Evolutionary conservation across 139 green algal genomes (phyloP).

Genomic region (Ettlia oleoabundans): DNA sequence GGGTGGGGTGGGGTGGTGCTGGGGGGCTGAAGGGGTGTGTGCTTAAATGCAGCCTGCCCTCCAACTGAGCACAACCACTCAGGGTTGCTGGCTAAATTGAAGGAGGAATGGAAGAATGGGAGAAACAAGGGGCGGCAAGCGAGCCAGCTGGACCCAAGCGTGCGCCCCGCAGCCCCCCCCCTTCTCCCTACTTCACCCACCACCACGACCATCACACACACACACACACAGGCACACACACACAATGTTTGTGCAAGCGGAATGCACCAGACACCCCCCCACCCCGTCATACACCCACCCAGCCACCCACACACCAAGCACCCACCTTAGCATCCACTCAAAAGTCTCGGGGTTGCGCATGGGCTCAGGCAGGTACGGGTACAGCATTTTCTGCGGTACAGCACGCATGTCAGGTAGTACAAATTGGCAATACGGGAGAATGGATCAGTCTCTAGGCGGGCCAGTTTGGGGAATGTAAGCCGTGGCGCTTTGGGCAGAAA

Average conservation of each 20-base stretch:
- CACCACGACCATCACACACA: not conserved
- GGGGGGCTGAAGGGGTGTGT: not conserved
- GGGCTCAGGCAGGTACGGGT: conserved; percentile 88
- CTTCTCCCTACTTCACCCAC: not conserved
- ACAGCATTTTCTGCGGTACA: conserved; percentile 87
- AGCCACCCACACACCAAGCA: not conserved
- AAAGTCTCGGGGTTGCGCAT: conserved; percentile 91
- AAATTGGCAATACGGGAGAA: too few species aligned
- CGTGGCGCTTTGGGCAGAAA: too few species aligned
- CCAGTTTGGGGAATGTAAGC: too few species aligned
- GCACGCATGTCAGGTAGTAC: too few species aligned
- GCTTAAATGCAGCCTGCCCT: not conserved
- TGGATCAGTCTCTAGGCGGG: too few species aligned
- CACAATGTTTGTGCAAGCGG: too few species aligned
- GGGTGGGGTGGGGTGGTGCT: not conserved
- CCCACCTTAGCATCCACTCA: conserved; percentile 84
- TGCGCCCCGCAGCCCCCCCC: too few species aligned
- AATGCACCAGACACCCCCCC: not conserved
- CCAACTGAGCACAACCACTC: too few species aligned
- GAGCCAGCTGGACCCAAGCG: too few species aligned
- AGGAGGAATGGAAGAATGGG: not conserved
- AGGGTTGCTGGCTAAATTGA: conserved; percentile 48
- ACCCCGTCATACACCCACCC: not conserved
- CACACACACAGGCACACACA: not conserved
- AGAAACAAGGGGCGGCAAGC: too few species aligned